These are phyloP conservation scores for Phytophthora crassamura DNA, from an alignment of 352 stramenopile genomes.

Conservation along the genomic window DNA sequence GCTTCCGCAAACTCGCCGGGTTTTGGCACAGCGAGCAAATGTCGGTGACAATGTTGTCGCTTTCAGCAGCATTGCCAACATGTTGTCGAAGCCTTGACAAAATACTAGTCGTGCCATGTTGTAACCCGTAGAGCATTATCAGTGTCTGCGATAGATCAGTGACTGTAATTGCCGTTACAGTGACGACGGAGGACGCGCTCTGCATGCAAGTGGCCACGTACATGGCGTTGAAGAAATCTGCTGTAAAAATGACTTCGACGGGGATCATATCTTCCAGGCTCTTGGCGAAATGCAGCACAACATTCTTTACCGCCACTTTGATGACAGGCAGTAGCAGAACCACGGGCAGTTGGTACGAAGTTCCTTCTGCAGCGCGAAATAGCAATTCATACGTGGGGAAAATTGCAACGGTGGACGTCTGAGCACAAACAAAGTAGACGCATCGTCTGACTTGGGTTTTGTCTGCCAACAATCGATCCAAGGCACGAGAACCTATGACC, in stretches of 20 bases:
- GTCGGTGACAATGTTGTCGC: slow-evolving; percentile 18
- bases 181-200: slow-evolving; percentile 9
- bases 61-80: background rate
- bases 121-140: slow-evolving; percentile 21
- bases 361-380: slow-evolving; percentile 11
- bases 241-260: slow-evolving; percentile 31
- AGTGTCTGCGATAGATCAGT: slow-evolving; percentile 30
- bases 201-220: slow-evolving; percentile 39
- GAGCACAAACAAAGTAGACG: slow-evolving; percentile 23
- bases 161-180: slow-evolving; percentile 23
- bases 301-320: slow-evolving; percentile 34
- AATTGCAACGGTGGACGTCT: slow-evolving; percentile 24
- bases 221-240: slow-evolving; percentile 37
- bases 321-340: slow-evolving; percentile 36
- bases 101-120: slow-evolving; percentile 8
- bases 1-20: slow-evolving; percentile 15
- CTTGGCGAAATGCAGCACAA: slow-evolving; percentile 14
- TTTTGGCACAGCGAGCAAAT: slow-evolving; percentile 23
- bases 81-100: slow-evolving; percentile 6
- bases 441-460: slow-evolving; percentile 19
- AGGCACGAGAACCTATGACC: slow-evolving; percentile 5
- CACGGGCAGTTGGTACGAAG: slow-evolving; percentile 9
- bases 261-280: slow-evolving; percentile 33
- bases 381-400: slow-evolving; percentile 35
- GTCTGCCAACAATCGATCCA: slow-evolving; percentile 15